Conservation (phyloP, 2,329 filamentous ascomycete genomes). For the Microsporum canis region DNA sequence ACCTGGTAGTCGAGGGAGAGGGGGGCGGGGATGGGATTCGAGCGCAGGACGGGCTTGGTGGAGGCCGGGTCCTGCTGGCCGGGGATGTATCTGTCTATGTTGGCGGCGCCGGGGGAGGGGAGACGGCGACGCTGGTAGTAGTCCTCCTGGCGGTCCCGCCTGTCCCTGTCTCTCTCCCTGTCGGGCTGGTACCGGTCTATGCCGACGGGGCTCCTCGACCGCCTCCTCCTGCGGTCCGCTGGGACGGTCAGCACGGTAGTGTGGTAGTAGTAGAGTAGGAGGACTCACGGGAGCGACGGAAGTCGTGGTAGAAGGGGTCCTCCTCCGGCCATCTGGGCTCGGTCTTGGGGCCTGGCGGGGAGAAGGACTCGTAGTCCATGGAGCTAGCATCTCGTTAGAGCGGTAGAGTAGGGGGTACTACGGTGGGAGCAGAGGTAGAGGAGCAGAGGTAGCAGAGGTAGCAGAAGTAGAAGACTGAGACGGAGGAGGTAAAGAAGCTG, state of each 20-base stretch:
- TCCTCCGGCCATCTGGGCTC: slow-evolving; percentile 30
- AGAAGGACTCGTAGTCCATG: slow-evolving; percentile 31
- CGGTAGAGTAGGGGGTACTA: background rate
- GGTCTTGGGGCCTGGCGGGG: slow-evolving; percentile 19
- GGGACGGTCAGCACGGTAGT: background rate
- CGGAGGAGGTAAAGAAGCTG: background rate
- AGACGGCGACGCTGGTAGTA: slow-evolving; percentile 48
- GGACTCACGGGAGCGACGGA: slow-evolving; percentile 37
- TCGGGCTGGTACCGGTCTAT: slow-evolving; percentile 54
- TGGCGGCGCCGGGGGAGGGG: slow-evolving; percentile 43
- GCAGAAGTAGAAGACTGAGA: background rate
- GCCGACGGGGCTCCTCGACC: slow-evolving; percentile 50
- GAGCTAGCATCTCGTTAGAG: background rate
- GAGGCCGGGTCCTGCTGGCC: slow-evolving; percentile 40
- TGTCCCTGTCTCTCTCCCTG: slow-evolving; percentile 32
- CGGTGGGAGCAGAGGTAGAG: slow-evolving; percentile 16
- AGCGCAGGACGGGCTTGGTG: slow-evolving; percentile 40
- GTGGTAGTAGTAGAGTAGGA: background rate
- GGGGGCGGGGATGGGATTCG: slow-evolving; percentile 51
- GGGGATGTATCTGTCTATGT: slow-evolving; percentile 56
- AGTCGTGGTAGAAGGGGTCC: slow-evolving; percentile 33
- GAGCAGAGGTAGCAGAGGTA: slow-evolving; percentile 8
- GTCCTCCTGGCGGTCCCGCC: slow-evolving; percentile 45
- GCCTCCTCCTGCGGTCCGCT: slow-evolving; percentile 34
- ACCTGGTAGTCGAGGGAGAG: slow-evolving; percentile 54